These are phyloP conservation scores for Colletotrichum lupini DNA, from an alignment of 2,329 filamentous ascomycete species.

Conservation along the genomic window DNA sequence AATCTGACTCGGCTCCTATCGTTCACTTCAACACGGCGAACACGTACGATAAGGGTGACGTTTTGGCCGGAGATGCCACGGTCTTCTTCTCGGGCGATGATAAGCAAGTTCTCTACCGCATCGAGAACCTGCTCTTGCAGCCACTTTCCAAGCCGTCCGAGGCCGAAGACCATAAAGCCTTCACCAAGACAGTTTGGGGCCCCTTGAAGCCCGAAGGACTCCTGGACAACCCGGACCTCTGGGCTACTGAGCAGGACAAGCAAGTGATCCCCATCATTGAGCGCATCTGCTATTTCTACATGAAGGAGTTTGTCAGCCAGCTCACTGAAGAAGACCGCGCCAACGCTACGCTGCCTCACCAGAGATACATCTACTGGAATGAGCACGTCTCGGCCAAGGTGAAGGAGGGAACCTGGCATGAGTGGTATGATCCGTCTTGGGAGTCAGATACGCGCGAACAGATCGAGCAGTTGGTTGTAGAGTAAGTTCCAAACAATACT, in stretches of 20 bases:
- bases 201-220: not conserved
- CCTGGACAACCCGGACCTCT: constrained; percentile 3
- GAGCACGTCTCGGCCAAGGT: constrained; percentile 7
- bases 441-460: not conserved
- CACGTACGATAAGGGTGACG: not conserved
- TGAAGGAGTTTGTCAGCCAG: not conserved
- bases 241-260: constrained; percentile 24
- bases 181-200: constrained; percentile 17
- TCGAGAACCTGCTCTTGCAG: constrained; percentile 9
- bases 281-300: constrained; percentile 14
- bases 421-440: not conserved
- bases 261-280: constrained; percentile 15
- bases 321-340: not conserved
- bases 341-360: not conserved
- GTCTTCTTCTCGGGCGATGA: constrained; percentile 1
- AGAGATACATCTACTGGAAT: constrained; percentile 19
- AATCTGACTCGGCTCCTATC: not conserved
- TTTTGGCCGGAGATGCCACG: not conserved
- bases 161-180: constrained; percentile 9
- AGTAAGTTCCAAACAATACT: not conserved
- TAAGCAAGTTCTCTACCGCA: not conserved
- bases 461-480: not conserved
- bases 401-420: not conserved
- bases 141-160: constrained; percentile 3
- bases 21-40: constrained; percentile 9